These are phyloP conservation scores for Talaromyces sp. DNA, from an alignment of 2,329 filamentous ascomycete species.

Conservation along the genomic window DNA sequence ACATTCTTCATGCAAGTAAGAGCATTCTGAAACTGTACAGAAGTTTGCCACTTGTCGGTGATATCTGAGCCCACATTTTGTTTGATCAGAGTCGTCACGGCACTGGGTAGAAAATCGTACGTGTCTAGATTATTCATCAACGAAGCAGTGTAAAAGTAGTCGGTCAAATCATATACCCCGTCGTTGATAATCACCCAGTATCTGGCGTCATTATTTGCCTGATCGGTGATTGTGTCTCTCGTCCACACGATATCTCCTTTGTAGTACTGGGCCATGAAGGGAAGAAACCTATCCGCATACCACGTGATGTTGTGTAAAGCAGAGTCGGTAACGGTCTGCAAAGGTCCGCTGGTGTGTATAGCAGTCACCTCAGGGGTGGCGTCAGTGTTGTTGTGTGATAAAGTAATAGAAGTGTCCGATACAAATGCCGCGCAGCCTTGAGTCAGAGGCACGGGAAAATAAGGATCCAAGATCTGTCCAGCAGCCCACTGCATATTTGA, in stretches of 20 bases:
- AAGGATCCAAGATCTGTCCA: slow-evolving; percentile 75
- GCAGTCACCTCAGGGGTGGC: slow-evolving; percentile 57
- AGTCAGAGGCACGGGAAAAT: slow-evolving; percentile 76
- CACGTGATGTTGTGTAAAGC: slow-evolving; percentile 64
- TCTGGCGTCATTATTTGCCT: slow-evolving; percentile 66
- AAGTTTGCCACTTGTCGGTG: slow-evolving; percentile 59
- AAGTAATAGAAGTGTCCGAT: slow-evolving; percentile 49
- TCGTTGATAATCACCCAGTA: slow-evolving; percentile 77
- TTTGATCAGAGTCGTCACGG: slow-evolving; percentile 65
- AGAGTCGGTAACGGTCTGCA: slow-evolving; percentile 55
- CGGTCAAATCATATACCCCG: slow-evolving; percentile 80
- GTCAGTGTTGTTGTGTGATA: slow-evolving; percentile 60
- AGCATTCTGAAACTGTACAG: slow-evolving; percentile 58
- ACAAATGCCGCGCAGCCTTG: slow-evolving; percentile 72
- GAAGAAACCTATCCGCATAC: slow-evolving; percentile 73
- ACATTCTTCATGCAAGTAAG: slow-evolving; percentile 76
- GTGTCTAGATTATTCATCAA: slow-evolving; percentile 50
- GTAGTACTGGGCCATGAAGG: slow-evolving; percentile 78
- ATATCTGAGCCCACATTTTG: slow-evolving; percentile 78
- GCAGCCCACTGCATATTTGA: slow-evolving; percentile 72
- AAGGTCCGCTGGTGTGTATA: slow-evolving; percentile 67
- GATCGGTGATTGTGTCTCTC: slow-evolving; percentile 53
- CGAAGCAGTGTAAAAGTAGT: slow-evolving; percentile 80
- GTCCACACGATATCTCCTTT: slow-evolving; percentile 81
- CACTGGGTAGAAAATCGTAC: slow-evolving; percentile 70